Evolutionary conservation across 1,139 yeast species (phyloP).

Genomic region (Suhomyces guaymorum): DNA sequence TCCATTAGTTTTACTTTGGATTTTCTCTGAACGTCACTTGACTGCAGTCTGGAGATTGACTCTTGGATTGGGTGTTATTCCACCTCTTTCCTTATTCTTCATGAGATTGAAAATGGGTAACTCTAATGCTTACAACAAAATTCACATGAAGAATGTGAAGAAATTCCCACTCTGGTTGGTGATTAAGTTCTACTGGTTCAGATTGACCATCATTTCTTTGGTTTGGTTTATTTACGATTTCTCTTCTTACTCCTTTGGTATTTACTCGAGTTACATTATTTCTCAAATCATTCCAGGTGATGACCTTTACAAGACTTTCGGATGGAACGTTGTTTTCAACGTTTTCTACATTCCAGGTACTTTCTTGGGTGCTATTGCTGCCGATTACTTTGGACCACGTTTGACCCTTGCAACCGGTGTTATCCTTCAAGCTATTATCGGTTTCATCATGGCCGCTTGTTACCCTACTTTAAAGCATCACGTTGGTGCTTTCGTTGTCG

Average conservation of each 20-base stretch:
- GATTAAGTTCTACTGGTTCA: slow-evolving; percentile 81
- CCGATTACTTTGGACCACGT: slow-evolving; percentile 92
- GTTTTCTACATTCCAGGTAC: slow-evolving; percentile 90
- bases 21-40: slow-evolving; percentile 68
- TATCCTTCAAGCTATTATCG: slow-evolving; percentile 70
- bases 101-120: slow-evolving; percentile 76
- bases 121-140: slow-evolving; percentile 66
- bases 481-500: slow-evolving; percentile 78
- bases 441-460: slow-evolving; percentile 82
- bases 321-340: slow-evolving; percentile 90
- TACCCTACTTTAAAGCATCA: slow-evolving; percentile 56
- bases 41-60: slow-evolving; percentile 89
- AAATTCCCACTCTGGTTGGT: slow-evolving; percentile 67
- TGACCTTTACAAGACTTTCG: slow-evolving; percentile 72
- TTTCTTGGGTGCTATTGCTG: slow-evolving; percentile 72
- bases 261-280: slow-evolving; percentile 72
- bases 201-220: slow-evolving; percentile 66
- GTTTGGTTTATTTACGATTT: slow-evolving; percentile 94
- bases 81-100: slow-evolving; percentile 76
- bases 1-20: slow-evolving; percentile 84
- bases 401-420: slow-evolving; percentile 72
- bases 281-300: slow-evolving; percentile 59
- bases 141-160: slow-evolving; percentile 62
- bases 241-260: slow-evolving; percentile 82
- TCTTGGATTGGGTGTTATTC: slow-evolving; percentile 90